phyloP scores from a whole-genome alignment of 345 rosid species.

The Erucastrum elatum region DNA sequence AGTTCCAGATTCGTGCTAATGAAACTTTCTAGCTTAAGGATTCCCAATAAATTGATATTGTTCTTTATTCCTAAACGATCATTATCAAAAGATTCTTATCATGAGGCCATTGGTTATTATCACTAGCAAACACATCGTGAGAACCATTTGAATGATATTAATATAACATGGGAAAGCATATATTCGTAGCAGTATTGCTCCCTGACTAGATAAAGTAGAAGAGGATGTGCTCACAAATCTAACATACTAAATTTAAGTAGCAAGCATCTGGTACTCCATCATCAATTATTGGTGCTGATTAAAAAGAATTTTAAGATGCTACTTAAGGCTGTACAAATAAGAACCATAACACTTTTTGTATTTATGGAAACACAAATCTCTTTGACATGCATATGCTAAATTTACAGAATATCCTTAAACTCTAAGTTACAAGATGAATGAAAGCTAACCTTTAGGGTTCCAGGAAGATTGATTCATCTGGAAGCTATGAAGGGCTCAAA shows the following conservation, averaged over 20 bases:
- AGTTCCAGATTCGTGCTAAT: neutral
- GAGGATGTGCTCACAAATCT: conserved; percentile 10
- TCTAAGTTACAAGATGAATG: conserved; percentile 15
- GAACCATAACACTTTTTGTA: conserved; percentile 19
- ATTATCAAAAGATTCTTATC: conserved; percentile 26
- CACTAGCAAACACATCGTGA: conserved; percentile 15
- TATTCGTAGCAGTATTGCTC: conserved; percentile 39
- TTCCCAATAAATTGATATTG: conserved; percentile 20
- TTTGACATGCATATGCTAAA: conserved; percentile 30
- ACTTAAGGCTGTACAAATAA: conserved; percentile 11
- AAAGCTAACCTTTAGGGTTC: conserved; percentile 35
- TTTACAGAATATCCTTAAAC: conserved; percentile 25
- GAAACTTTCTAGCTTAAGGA: conserved; percentile 21
- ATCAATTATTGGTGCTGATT: conserved; percentile 14
- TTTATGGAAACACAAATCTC: conserved; percentile 15
- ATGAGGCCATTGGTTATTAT: conserved; percentile 27
- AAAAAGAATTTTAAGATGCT: neutral
- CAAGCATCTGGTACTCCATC: conserved; percentile 34
- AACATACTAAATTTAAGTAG: conserved; percentile 2
- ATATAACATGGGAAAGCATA: conserved; percentile 32
- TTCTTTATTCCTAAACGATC: conserved; percentile 26
- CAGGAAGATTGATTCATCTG: conserved; percentile 17
- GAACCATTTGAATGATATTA: neutral
- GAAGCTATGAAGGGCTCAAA: conserved; percentile 13
- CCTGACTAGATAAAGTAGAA: conserved; percentile 44